Evolutionary conservation across 2,329 filamentous ascomycete species (phyloP).

Genomic region (Botrytis cinerea): DNA sequence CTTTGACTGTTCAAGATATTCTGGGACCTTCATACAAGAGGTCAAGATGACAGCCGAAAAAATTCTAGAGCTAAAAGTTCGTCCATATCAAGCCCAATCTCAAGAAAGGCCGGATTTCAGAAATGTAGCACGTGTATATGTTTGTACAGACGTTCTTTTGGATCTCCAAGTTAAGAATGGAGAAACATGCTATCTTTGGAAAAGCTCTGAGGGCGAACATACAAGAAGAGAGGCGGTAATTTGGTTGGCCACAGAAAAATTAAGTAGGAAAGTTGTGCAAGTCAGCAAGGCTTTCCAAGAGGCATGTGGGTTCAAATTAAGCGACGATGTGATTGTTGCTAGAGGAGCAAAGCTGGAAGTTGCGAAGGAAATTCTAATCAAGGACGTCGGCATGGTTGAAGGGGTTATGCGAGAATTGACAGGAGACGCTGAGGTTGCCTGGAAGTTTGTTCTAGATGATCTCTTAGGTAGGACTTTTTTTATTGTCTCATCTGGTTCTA

Average conservation of each 20-base stretch:
- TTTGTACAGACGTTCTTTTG: conserved; percentile 49
- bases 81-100: conserved; percentile 35
- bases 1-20: not conserved
- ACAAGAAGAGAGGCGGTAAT: conserved; percentile 53
- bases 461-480: conserved; percentile 42
- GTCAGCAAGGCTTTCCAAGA: conserved; percentile 74
- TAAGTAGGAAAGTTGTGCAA: conserved; percentile 68
- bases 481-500: not conserved
- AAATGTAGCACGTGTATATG: conserved; percentile 40
- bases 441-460: conserved; percentile 51
- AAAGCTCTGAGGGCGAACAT: conserved; percentile 38
- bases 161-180: conserved; percentile 57
- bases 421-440: conserved; percentile 46
- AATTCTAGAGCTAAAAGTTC: conserved; percentile 42
- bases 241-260: conserved; percentile 61
- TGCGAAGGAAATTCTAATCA: conserved; percentile 59
- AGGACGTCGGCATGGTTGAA: conserved; percentile 53
- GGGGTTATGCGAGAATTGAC: conserved; percentile 39
- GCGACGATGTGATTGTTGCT: conserved; percentile 66
- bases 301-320: conserved; percentile 69
- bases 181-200: conserved; percentile 57
- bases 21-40: not conserved
- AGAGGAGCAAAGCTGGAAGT: conserved; percentile 53
- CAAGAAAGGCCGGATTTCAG: conserved; percentile 40
- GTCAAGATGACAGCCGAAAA: conserved; percentile 27